Base-by-base conservation (phyloP, 106 monocot species). In the Xerophyta viscosa region DNA sequence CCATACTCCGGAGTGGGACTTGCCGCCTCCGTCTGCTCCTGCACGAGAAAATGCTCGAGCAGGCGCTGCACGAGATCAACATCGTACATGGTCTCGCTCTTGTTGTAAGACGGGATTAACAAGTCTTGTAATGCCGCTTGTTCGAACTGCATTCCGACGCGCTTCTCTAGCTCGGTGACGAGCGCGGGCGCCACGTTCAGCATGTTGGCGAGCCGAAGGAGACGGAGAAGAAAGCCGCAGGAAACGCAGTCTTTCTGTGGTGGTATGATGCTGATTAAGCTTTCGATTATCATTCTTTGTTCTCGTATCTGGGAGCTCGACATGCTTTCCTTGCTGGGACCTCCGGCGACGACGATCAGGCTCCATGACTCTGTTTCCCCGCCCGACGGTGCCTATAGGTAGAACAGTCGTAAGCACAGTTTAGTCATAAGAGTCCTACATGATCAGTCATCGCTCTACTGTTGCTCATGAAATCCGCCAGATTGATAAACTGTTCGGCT, bases 101-200 rank as follows among this genome's bases (percentile, higher is more conserved):
- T 74, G 23, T 53, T 58, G 58, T 66, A 88, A 0, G 78, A 69
- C 0, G 94, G 94, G n/a, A 96, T 85, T 27, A 96, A 55, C n/a
- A 96, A 53, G 55, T 88, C 88, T 4, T 58, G 24, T 19, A 96
- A 36, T 1, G 56, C 44, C 0, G 94, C 88, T 31, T 88, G 88
- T 49, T 88, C 94, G 14, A 96, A 48, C 46, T 88, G 88, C 94
- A 88, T 88, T 7, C 94, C 94, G 1, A 84, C 88, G 60, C 93
- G 59, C 49, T 94, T 94, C 75, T 94, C 93, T 45, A 94, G 47
- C 53, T 94, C 93, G 3, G 83, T 88, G 39, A 81, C 81, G 60
- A 94, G 57, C 20, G 93, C 93, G 41, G 84, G 88, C 7, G 94
- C 84, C 18, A 79, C 94, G 50, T 71, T 84, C 31, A 85, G 37